Conservation (phyloP, 2,329 filamentous ascomycete species). For the Zasmidium citrigriseum region DNA sequence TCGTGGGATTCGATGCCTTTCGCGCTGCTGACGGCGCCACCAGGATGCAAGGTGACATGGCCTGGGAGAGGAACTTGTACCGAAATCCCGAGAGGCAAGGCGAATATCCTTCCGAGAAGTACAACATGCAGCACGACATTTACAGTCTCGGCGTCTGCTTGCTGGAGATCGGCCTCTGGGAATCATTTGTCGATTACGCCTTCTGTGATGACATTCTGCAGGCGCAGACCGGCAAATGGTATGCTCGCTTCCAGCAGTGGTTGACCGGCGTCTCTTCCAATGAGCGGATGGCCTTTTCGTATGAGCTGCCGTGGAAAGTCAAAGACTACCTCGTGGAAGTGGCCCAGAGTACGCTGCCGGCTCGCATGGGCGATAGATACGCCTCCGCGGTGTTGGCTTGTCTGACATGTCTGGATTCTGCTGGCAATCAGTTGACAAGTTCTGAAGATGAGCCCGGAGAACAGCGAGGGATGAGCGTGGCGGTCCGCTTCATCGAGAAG, state of each 20-base stretch:
- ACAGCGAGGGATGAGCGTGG: conserved; percentile 14
- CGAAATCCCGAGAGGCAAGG: conserved; percentile 54
- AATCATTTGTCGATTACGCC: conserved; percentile 35
- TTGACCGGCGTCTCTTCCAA: background rate
- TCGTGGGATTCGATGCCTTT: conserved; percentile 2
- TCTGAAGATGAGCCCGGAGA: conserved; percentile 4
- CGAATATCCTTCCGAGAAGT: conserved; percentile 38
- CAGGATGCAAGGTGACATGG: conserved; percentile 37
- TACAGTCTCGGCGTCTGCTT: conserved; percentile 58
- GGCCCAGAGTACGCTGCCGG: conserved; percentile 4
- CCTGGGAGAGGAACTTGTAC: conserved; percentile 51
- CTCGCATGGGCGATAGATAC: conserved; percentile 37
- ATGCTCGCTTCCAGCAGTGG: too few relatives aligned
- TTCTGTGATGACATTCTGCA: background rate
- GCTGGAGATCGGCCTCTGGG: conserved; percentile 55
- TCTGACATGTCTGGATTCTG: conserved; percentile 29
- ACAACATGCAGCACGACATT: conserved; percentile 58
- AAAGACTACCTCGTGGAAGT: conserved; percentile 5
- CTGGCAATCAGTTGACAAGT: conserved; percentile 10
- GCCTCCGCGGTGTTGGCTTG: conserved; percentile 33
- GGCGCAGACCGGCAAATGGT: background rate
- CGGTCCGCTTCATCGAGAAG: conserved; percentile 22
- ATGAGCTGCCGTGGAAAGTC: background rate
- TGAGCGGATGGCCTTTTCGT: background rate
- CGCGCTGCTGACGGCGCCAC: conserved; percentile 36